Evolutionary conservation across 73 alveolate species (phyloP), one percentile per base, ranked within the genome.

Genomic region (Breviolum minutum): DNA sequence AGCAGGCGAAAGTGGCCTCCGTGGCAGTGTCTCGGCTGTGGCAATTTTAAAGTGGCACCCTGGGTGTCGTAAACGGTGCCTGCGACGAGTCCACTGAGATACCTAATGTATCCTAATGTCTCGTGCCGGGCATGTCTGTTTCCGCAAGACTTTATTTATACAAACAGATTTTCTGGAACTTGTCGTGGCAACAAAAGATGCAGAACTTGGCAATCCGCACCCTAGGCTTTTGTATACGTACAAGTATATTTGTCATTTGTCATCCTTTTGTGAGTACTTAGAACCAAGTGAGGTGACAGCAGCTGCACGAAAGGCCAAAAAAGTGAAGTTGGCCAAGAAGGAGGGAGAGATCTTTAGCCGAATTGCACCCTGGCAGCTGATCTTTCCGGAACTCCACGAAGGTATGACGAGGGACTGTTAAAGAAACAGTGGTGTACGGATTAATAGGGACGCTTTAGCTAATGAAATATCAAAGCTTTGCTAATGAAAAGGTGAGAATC

Each of bases 281-380:
- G n/a, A n/a, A n/a, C n/a, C n/a, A n/a, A n/a, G 24, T 6, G 40
- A 68, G 97, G 97, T 90, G 62, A 64, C 97, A n/a, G 97, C 48
- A 6, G 97, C 97, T 22, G 97, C 97, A 40, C 8, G 30, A 48
- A 81, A 80, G 84, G 60, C 97, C 63, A 32, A 71, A 76, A 62
- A 77, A 9, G 97, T 48, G 61, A 64, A 90, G 13, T 17, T 32
- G 30, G 88, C 97, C n/a, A 87, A 90, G 27, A 63, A 63, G 22
- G 88, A 90, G 84, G 74, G 32, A 8, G 77, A 60, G 24, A 24
- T 71, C 63, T n/a, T 90, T 27, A 70, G 26, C 16, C 64, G 69
- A 61, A 71, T 73, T 20, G 97, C 87, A 30, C 71, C 92, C 32
- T 83, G 77, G 92, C 20, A 29, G 48, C 77, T 2, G 77, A 22